Evolutionary conservation across 2,329 filamentous ascomycete genomes (phyloP).

Genomic region (Botryosphaeria dothidea): DNA sequence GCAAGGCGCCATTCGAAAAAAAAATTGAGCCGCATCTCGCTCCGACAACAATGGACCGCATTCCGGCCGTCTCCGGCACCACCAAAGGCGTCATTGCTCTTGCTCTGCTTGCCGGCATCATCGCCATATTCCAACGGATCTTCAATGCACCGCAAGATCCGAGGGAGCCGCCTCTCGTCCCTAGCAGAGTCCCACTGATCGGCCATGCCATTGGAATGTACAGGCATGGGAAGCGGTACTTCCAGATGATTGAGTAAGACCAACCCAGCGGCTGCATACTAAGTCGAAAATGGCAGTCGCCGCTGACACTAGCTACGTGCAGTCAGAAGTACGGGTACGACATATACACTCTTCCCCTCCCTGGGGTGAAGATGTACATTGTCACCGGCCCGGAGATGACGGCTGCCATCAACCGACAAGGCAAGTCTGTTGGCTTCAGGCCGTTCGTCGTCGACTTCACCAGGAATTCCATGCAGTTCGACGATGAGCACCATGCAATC

Average conservation of each 20-base stretch:
- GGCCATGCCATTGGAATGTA: slow-evolving; percentile 51
- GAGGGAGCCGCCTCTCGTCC: slow-evolving; percentile 47
- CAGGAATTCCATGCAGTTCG: slow-evolving; percentile 41
- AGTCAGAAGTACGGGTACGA: slow-evolving; percentile 27
- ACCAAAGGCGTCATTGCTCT: too few relatives aligned
- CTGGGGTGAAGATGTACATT: slow-evolving; percentile 48
- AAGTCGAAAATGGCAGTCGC: too few relatives aligned
- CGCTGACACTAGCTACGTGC: not conserved
- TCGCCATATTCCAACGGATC: too few relatives aligned
- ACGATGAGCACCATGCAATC: slow-evolving; percentile 22
- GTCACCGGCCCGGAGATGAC: slow-evolving; percentile 44
- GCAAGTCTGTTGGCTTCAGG: slow-evolving; percentile 46
- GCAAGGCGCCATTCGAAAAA: too few relatives aligned
- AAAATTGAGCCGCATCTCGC: too few relatives aligned
- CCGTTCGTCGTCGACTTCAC: slow-evolving; percentile 43
- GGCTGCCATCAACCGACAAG: slow-evolving; percentile 40
- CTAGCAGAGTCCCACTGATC: slow-evolving; percentile 44
- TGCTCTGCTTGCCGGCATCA: too few relatives aligned
- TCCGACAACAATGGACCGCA: too few relatives aligned
- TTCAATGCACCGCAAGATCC: slow-evolving; percentile 15
- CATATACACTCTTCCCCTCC: slow-evolving; percentile 49
- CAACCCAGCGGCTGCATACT: not conserved
- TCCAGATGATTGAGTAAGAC: slow-evolving; percentile 41
- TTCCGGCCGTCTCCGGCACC: too few relatives aligned
- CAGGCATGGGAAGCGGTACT: slow-evolving; percentile 35